Conservation (phyloP, 2,329 filamentous ascomycete species). For the Hysterium pulicare region DNA sequence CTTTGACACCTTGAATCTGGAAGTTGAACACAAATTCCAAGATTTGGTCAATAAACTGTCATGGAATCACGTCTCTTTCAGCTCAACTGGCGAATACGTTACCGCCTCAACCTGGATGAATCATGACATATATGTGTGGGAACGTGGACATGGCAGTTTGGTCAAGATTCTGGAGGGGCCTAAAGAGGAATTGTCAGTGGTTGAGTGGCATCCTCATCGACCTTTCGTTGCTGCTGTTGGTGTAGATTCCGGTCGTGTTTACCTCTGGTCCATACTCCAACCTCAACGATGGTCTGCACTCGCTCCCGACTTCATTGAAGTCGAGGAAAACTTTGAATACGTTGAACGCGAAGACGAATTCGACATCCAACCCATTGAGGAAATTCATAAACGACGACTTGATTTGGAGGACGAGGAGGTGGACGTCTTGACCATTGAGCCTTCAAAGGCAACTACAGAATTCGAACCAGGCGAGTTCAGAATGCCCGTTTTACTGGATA, state of each 20-base stretch:
- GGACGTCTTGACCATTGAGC: constrained; percentile 78
- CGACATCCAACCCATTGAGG: constrained; percentile 92
- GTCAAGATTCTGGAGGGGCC: constrained; percentile 97
- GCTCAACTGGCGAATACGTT: constrained; percentile 90
- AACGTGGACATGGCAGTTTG: constrained; percentile 85
- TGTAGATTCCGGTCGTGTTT: constrained; percentile 87
- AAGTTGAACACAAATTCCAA: constrained; percentile 96
- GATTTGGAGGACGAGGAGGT: constrained; percentile 92
- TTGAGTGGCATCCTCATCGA: constrained; percentile 92
- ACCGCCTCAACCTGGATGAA: constrained; percentile 97
- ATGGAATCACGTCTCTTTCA: constrained; percentile 98
- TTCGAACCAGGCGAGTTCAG: constrained; percentile 64
- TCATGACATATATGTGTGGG: constrained; percentile 98
- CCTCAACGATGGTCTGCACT: constrained; percentile 97
- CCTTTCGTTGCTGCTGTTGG: constrained; percentile 88
- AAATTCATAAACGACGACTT: constrained; percentile 84
- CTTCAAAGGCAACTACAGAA: constrained; percentile 53
- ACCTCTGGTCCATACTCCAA: constrained; percentile 92
- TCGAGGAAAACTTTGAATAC: constrained; percentile 98
- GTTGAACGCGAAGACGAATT: constrained; percentile 96
- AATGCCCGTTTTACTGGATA: constrained; percentile 90
- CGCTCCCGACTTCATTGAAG: constrained; percentile 93
- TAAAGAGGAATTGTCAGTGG: constrained; percentile 91
- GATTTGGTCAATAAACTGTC: constrained; percentile 92
- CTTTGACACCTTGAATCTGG: constrained; percentile 79